phyloP scores from a whole-genome alignment of 192 early-diverging fungal genomes.

The Geosiphon pyriformis region DNA sequence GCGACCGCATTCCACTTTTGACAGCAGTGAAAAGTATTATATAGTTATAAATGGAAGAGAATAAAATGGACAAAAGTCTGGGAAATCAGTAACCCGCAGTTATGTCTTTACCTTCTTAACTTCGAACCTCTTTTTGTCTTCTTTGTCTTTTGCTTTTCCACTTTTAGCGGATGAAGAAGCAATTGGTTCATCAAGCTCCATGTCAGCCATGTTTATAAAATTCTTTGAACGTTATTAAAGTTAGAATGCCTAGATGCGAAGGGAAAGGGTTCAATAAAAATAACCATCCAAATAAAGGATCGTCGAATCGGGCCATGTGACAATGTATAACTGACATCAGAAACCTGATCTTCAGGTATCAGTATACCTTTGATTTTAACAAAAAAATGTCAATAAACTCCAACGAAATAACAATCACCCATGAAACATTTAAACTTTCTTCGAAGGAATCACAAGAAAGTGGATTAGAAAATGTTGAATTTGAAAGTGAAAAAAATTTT shows the following conservation, averaged over 20 bases:
- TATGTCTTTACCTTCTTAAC: slow-evolving; percentile 17
- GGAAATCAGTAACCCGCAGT: background rate
- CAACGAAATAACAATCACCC: background rate
- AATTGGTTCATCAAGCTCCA: slow-evolving; percentile 19
- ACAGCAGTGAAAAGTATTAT: background rate
- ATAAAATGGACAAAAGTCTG: background rate
- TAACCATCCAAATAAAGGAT: background rate
- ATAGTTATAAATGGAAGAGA: background rate
- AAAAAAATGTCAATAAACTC: background rate
- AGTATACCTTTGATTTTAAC: background rate
- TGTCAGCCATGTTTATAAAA: background rate
- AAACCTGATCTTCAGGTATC: background rate
- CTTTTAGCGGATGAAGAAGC: background rate
- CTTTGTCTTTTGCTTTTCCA: slow-evolving; percentile 20
- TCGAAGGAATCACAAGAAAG: background rate
- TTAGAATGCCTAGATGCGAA: background rate
- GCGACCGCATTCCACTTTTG: slow-evolving; percentile 96
- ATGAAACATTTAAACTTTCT: background rate
- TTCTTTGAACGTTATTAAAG: background rate
- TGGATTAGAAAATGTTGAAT: background rate
- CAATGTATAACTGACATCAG: background rate
- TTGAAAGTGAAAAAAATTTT: background rate
- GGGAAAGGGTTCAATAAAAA: background rate
- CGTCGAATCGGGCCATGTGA: background rate
- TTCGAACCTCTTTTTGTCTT: slow-evolving; percentile 20